Percentiles rank a stretch among this genome's conserved stretches.
Evolutionary conservation across 1,284 basidiomycete species (phyloP).

Genomic region (Ustilago trichophora): DNA sequence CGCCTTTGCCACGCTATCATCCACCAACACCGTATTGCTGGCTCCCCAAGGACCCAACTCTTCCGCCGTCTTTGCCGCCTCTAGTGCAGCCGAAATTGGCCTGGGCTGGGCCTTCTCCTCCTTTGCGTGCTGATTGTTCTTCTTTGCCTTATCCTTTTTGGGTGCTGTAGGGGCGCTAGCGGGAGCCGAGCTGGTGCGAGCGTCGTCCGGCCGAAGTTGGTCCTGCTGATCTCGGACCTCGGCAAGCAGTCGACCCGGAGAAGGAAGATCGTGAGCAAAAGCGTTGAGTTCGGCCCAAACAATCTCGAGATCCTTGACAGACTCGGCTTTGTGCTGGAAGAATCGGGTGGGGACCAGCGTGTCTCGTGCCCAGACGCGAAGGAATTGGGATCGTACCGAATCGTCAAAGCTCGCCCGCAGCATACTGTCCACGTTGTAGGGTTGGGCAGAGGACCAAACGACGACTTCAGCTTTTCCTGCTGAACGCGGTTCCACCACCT

Average conservation of each 20-base stretch:
- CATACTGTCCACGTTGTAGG: slow-evolving; percentile 76
- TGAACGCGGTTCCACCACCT: slow-evolving; percentile 3
- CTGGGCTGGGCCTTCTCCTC: slow-evolving; percentile 1
- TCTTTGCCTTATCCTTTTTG: too few relatives aligned
- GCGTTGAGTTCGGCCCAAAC: slow-evolving; percentile 74
- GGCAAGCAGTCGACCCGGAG: slow-evolving; percentile 18
- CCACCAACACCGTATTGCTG: slow-evolving; percentile 79
- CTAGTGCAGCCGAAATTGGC: neutral
- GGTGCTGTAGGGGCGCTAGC: too few relatives aligned
- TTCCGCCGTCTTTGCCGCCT: neutral
- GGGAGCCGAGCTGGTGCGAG: too few relatives aligned
- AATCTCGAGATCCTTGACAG: slow-evolving; percentile 77
- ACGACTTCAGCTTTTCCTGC: slow-evolving; percentile 78
- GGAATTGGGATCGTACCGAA: slow-evolving; percentile 69
- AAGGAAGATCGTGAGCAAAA: slow-evolving; percentile 1
- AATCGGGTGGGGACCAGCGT: slow-evolving; percentile 70
- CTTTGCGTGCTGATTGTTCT: slow-evolving; percentile 1
- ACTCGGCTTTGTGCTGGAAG: slow-evolving; percentile 22
- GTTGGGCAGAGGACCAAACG: slow-evolving; percentile 87
- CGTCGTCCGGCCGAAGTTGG: slow-evolving; percentile 22
- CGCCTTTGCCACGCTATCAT: slow-evolving; percentile 82
- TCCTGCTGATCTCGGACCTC: slow-evolving; percentile 26
- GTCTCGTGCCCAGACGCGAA: slow-evolving; percentile 80
- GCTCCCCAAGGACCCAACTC: slow-evolving; percentile 69
- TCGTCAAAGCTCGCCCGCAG: slow-evolving; percentile 50